Evolutionary conservation across 257 asterid genomes (phyloP), one percentile per base, ranked within the genome.

Genomic region (Solanum stenotomum): DNA sequence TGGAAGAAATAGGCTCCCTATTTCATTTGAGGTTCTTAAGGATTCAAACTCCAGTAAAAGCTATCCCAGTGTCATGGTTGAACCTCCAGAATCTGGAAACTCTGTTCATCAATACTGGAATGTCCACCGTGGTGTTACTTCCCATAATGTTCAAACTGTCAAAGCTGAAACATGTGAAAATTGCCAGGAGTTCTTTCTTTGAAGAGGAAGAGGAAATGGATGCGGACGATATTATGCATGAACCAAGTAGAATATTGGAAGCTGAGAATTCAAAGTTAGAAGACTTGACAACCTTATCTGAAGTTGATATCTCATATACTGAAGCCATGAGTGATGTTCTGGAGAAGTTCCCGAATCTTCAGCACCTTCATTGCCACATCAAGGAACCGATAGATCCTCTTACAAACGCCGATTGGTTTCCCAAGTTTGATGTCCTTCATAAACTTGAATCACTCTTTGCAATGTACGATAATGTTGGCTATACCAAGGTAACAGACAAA

Each of bases 131-230:
- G 4, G 14, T 13, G 4, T 18, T 74, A 38, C 71, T 63, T 2
- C 23, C 9, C 38, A 23, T 0, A 16, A 49, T 49, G 14, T 52
- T 52, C 0, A 0, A 52, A 52, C 61, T 61, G 75, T 82, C 15
- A 23, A 84, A 84, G 33, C 77, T 88, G 27, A 75, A 59, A 25
- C 83, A 44, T 76, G 68, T 85, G 20, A 87, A 15, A 27, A 75
- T 88, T 3, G 23, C 9, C 6, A 0, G 0, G 3, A 3, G 70
- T 61, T 61, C 29, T 10, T 61, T 61, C 68, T 61, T 61, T 22
- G 29, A 61, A 22, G 14, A 0, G 68, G 13, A 59, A 49, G 22
- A 49, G 61, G 61, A 49, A 14, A 0, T 15, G 56, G 0, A 44
- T 20, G 25, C 52, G 5, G 11, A 59, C 25, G 0, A 18, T 59